Evolutionary conservation across 2,329 filamentous ascomycete genomes (phyloP), one percentile per base, ranked within the genome.

Genomic region (Xylaria sp.): DNA sequence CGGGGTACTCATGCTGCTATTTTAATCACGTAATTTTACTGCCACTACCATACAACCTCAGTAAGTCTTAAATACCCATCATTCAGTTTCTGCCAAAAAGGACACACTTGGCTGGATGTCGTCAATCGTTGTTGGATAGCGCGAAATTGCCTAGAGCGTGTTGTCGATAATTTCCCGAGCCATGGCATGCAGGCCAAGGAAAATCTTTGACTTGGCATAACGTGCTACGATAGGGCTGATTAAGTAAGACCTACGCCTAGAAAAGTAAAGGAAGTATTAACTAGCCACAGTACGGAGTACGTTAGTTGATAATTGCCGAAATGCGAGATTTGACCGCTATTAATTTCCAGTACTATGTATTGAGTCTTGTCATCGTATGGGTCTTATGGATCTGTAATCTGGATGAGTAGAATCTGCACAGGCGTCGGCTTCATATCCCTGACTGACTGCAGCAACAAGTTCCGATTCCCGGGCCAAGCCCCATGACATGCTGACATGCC

Each of bases 171-270:
- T 34, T 15, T 23, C 50, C 50, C 50, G 32, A 55, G 50, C 50
- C 50, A 34, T 55, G 50, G 50, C 50, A 55, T 55, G 50, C 50
- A 55, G 30, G 50, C 50, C 50, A 55, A 55, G 50, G 50, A 36
- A 34, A 15, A 55, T 55, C 50, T 9, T 23, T 23, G 23, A 55
- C 50, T 55, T 55, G 50, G 50, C 50, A 30, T n/a, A 48, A 39
- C 30, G 18, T 23, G 25, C 30, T 36, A 20, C 50, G 50, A 36
- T 55, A 55, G 50, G 50, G 50, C 50, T 55, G 50, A 48, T 25
- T 23, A 48, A 25, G 23, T 46, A 46, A 46, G 45, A 41, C 18
- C 9, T 43, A 43, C 8, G 10, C n/a, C n/a, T 10, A 45, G n/a
- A 46, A 23, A 46, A n/a, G n/a, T n/a, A n/a, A n/a, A n/a, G n/a